phyloP scores from a whole-genome alignment of 2,329 filamentous ascomycete genomes.

The Fusarium sp. region DNA sequence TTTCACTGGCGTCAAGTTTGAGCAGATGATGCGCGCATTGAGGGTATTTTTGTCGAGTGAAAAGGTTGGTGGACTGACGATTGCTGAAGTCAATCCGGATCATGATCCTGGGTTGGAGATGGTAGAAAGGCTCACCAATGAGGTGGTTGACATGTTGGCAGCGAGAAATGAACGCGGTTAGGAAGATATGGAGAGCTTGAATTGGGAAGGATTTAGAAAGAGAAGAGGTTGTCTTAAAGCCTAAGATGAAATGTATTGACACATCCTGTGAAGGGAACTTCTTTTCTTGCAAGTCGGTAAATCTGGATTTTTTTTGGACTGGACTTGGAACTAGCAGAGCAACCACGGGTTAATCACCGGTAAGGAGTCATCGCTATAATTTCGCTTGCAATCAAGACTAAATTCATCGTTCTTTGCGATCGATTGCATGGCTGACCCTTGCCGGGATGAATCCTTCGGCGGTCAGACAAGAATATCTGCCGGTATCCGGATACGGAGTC shows the following conservation, averaged over 20 bases:
- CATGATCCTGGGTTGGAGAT: slow-evolving; percentile 33
- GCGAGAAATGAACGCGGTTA: not conserved
- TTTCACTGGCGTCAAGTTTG: slow-evolving; percentile 37
- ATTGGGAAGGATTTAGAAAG: no score
- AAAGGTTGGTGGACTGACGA: slow-evolving; percentile 24
- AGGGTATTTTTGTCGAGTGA: slow-evolving; percentile 11
- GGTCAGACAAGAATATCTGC: not conserved
- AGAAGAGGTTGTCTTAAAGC: no score
- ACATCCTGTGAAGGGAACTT: no score
- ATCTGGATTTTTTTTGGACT: not conserved
- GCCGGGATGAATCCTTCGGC: not conserved
- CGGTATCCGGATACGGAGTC: not conserved
- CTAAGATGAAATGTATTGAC: no score
- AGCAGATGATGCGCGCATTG: slow-evolving; percentile 36
- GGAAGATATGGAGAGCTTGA: not conserved
- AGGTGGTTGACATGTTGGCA: slow-evolving; percentile 16
- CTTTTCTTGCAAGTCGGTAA: no score
- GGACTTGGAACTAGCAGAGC: no score
- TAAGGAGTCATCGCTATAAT: not conserved
- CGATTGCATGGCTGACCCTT: not conserved
- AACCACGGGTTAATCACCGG: not conserved
- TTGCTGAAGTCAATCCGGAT: slow-evolving; percentile 40
- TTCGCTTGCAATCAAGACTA: not conserved
- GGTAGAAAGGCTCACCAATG: slow-evolving; percentile 18
- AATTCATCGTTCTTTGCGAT: no score